Percentiles rank a stretch among this genome's conserved stretches.
Conservation (phyloP, 129 eudicot species). For the Helichrysum umbraculigerum region DNA sequence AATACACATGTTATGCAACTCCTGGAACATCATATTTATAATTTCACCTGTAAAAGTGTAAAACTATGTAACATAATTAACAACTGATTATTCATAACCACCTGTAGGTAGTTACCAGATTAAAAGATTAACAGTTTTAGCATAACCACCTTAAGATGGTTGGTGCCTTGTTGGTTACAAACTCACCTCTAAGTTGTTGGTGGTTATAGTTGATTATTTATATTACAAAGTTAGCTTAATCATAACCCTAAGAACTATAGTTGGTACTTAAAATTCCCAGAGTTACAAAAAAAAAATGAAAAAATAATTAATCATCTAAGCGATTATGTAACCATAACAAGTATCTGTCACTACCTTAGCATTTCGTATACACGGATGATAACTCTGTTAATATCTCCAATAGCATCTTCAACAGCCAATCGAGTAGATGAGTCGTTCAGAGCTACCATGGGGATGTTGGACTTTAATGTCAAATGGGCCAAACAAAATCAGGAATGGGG, state of each 20-base stretch:
- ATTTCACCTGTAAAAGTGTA: neutral
- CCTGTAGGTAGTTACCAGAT: neutral
- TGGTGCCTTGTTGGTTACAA: no score
- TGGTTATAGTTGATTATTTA: no score
- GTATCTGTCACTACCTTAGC: slow-evolving; percentile 62
- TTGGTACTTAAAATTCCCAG: no score
- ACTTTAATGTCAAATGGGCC: no score
- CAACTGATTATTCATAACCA: neutral
- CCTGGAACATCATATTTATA: neutral
- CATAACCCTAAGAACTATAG: no score
- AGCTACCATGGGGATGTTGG: slow-evolving; percentile 93
- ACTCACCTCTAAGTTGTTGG: no score
- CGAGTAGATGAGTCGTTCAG: slow-evolving; percentile 74
- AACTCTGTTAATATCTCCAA: slow-evolving; percentile 67
- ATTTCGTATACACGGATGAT: slow-evolving; percentile 82
- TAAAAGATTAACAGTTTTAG: neutral
- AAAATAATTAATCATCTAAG: neutral
- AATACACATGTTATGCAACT: neutral
- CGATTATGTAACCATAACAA: neutral
- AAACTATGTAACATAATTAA: neutral
- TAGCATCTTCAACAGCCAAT: slow-evolving; percentile 96
- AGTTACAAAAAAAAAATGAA: no score
- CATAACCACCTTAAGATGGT: neutral
- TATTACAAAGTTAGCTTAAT: no score
- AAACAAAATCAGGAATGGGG: no score